Conservation (phyloP, 2,329 filamentous ascomycete species). For the Monosporascus sp. region DNA sequence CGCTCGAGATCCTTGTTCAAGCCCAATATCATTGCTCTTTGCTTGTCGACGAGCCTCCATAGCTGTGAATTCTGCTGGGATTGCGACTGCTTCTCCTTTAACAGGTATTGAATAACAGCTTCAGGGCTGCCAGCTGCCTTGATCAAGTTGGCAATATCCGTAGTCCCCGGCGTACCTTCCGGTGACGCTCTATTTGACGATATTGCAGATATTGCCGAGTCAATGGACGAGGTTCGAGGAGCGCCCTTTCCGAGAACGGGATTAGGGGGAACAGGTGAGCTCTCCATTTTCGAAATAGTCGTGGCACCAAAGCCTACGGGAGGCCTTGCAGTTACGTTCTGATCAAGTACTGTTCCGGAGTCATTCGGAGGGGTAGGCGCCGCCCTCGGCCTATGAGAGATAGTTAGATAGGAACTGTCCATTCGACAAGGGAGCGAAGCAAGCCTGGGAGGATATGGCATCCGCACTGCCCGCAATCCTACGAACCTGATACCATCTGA, state of each 20-base stretch:
- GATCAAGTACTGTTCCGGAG: constrained; percentile 38
- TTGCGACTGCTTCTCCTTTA: constrained; percentile 88
- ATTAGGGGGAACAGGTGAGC: constrained; percentile 36
- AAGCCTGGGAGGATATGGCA: not conserved
- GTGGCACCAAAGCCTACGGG: constrained; percentile 32
- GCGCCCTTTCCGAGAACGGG: constrained; percentile 34
- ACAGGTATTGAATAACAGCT: constrained; percentile 77
- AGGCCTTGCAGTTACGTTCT: constrained; percentile 38
- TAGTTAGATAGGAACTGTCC: not conserved
- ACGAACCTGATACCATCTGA: constrained; percentile 15
- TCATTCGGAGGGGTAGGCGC: constrained; percentile 42
- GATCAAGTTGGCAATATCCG: constrained; percentile 75
- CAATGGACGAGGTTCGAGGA: constrained; percentile 80
- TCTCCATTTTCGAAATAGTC: constrained; percentile 42
- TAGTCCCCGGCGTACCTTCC: constrained; percentile 54
- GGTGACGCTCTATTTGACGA: constrained; percentile 56
- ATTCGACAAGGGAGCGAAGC: constrained; percentile 1
- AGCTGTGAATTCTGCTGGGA: constrained; percentile 86
- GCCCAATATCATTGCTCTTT: constrained; percentile 86
- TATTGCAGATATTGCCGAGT: constrained; percentile 81
- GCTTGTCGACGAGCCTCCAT: constrained; percentile 95
- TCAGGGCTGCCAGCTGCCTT: constrained; percentile 83
- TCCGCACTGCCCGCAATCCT: not conserved
- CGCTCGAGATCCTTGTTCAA: constrained; percentile 92
- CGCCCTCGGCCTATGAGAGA: constrained; percentile 20